Evolutionary conservation across 495 filamentous ascomycete genomes (phyloP).

Genomic region (Aspergillus leporis): DNA sequence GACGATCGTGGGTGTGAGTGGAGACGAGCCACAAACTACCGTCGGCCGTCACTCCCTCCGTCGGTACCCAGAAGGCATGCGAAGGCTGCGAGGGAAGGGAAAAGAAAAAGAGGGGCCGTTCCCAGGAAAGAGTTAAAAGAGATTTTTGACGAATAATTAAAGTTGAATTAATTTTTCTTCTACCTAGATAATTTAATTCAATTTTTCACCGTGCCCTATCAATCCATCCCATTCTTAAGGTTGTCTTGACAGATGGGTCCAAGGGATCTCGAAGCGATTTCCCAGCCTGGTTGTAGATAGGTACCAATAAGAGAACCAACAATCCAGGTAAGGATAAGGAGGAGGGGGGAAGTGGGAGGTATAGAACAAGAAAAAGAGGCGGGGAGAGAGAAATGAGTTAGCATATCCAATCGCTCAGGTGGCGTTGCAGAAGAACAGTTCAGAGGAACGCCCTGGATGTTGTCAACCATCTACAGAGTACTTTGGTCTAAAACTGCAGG

Average conservation of each 20-base stretch:
- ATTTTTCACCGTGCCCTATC: constrained; percentile 4
- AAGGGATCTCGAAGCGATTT: constrained; percentile 31
- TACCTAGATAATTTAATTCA: constrained; percentile 13
- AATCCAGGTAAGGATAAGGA: neutral
- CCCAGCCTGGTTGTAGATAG: constrained; percentile 25
- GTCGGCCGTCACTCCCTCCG: constrained; percentile 21
- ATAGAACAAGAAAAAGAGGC: neutral
- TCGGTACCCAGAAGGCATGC: constrained; percentile 26
- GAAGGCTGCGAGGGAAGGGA: constrained; percentile 13
- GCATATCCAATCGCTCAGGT: neutral
- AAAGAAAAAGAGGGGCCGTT: constrained; percentile 25
- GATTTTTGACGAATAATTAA: neutral
- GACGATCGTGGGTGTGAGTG: constrained; percentile 45
- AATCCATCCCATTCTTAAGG: constrained; percentile 32
- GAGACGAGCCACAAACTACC: constrained; percentile 40
- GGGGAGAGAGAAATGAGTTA: neutral
- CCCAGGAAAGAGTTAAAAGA: constrained; percentile 3
- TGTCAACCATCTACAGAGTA: neutral
- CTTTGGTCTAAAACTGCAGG: neutral
- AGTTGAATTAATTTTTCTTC: neutral
- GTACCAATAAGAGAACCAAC: constrained; percentile 18
- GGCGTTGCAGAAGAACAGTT: constrained; percentile 12
- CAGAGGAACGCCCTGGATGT: neutral
- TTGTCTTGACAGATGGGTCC: constrained; percentile 41
- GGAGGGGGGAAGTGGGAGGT: neutral